Evolutionary conservation across 2,329 filamentous ascomycete species (phyloP), one percentile per base, ranked within the genome.

Genomic region (Seiridium cupressi): DNA sequence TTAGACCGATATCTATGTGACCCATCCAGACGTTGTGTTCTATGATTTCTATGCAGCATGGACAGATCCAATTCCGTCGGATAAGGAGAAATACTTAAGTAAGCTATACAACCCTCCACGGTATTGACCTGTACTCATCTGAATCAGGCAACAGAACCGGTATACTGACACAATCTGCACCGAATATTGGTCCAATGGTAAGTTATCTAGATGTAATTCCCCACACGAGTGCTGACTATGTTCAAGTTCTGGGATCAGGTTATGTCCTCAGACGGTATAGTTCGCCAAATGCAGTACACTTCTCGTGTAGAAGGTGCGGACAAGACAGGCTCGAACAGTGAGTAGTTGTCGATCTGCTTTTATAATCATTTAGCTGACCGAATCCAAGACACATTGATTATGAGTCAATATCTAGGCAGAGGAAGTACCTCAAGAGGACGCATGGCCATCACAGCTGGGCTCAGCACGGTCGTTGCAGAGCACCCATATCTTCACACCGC

Each of bases 31-130:
- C 46, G 77, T 80, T 3, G 71, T 74, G 7, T 85, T 85, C 72
- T 90, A 90, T 68, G 83, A 90, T 75, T 89, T 88, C 67, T 88
- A 87, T 68, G 77, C 75, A 58, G 87, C 87, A 2, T 90, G 80
- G 63, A 72, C 82, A 65, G 73, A 73, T 51, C 81, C 81, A 2
- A 80, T 77, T 61, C 65, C 62, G 3, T 69, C 72, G 2, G 82
- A 85, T 67, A 72, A 72, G 58, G 63, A 69, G 32, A 63, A 68
- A 42, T 84, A 84, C 60, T 73, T 84, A 32, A 76, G 70, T 74
- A 71, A 68, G 72, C 62, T 4, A 13, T 34, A 49, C 8, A 11
- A 32, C 7, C 9, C 35, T 10, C 11, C 51, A 38, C 34, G 34
- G 32, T 18, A 34, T 51, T 18, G 5, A 40, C 1, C 5, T n/a